Evolutionary conservation across 257 asterid genomes (phyloP).

Genomic region (Verbena officinalis): DNA sequence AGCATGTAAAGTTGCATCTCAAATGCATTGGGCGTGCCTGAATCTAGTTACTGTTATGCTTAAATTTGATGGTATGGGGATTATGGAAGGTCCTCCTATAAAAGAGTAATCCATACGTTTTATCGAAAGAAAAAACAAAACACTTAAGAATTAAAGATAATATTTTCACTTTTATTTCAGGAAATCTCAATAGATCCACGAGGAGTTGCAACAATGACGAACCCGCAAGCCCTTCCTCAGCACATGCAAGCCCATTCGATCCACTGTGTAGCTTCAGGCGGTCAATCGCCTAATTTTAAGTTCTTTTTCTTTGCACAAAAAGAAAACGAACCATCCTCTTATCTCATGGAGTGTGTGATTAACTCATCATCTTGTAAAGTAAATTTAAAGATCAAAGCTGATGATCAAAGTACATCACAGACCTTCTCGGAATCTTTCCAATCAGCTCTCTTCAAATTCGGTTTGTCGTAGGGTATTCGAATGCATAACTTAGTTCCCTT

Average conservation of each 20-base stretch:
- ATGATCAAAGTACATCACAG: slow-evolving; percentile 74
- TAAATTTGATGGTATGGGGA: too few species aligned
- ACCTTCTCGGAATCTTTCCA: slow-evolving; percentile 77
- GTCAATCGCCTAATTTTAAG: slow-evolving; percentile 91
- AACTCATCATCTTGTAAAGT: slow-evolving; percentile 83
- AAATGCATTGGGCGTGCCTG: too few species aligned
- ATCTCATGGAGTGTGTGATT: slow-evolving; percentile 80
- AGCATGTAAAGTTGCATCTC: too few species aligned
- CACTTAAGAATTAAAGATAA: too few species aligned
- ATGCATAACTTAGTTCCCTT: neutral
- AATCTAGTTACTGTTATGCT: too few species aligned
- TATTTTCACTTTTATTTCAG: slow-evolving; percentile 42
- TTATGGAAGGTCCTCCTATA: too few species aligned
- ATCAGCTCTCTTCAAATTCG: slow-evolving; percentile 69
- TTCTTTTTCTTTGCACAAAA: slow-evolving; percentile 90
- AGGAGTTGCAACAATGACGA: slow-evolving; percentile 74
- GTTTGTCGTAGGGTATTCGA: slow-evolving; percentile 37
- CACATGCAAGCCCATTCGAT: slow-evolving; percentile 85
- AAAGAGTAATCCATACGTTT: too few species aligned
- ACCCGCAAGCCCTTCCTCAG: slow-evolving; percentile 74
- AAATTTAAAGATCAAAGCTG: slow-evolving; percentile 88
- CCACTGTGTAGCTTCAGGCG: slow-evolving; percentile 97
- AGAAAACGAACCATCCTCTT: slow-evolving; percentile 61
- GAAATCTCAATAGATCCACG: slow-evolving; percentile 75
- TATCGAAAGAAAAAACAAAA: too few species aligned